Conservation (phyloP, 768 basidiomycete genomes). For the Amanita inopinata region DNA sequence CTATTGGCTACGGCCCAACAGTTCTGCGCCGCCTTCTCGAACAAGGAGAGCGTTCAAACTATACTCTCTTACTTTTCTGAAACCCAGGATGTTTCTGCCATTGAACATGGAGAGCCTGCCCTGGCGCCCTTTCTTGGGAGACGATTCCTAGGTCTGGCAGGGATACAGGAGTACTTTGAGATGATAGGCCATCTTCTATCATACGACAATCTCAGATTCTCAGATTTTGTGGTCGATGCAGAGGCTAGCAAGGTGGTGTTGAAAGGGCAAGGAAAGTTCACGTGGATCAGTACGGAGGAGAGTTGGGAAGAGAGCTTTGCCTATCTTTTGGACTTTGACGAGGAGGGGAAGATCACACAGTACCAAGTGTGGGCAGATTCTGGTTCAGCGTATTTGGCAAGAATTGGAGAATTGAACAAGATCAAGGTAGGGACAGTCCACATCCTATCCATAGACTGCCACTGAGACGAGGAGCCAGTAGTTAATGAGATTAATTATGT, state of each 20-base stretch:
- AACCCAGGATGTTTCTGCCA: slow-evolving; percentile 29
- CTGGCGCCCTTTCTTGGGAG: slow-evolving; percentile 56
- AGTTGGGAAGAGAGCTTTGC: slow-evolving; percentile 55
- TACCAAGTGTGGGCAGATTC: slow-evolving; percentile 68
- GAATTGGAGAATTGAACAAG: slow-evolving; percentile 34
- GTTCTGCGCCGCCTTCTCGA: slow-evolving; percentile 46
- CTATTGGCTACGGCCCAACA: slow-evolving; percentile 34
- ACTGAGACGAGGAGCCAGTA: no score
- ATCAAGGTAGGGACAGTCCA: slow-evolving; percentile 12
- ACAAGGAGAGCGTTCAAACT: slow-evolving; percentile 28
- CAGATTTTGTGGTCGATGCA: slow-evolving; percentile 44
- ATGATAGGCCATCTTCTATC: slow-evolving; percentile 34
- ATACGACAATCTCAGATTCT: slow-evolving; percentile 44
- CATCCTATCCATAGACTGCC: no score
- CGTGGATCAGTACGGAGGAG: slow-evolving; percentile 42
- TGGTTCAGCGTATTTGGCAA: slow-evolving; percentile 52
- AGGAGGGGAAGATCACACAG: slow-evolving; percentile 39
- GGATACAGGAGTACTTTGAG: slow-evolving; percentile 40
- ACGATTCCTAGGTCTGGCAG: slow-evolving; percentile 32
- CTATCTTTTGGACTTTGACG: slow-evolving; percentile 53
- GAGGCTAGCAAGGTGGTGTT: slow-evolving; percentile 41
- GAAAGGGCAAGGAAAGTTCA: slow-evolving; percentile 45
- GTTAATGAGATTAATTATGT: neutral
- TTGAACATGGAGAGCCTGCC: slow-evolving; percentile 44
- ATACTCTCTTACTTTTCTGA: slow-evolving; percentile 44